Evolutionary conservation across 73 alveolate genomes (phyloP), one percentile per base, ranked within the genome.

Genomic region (Symbiodinium pilosum): DNA sequence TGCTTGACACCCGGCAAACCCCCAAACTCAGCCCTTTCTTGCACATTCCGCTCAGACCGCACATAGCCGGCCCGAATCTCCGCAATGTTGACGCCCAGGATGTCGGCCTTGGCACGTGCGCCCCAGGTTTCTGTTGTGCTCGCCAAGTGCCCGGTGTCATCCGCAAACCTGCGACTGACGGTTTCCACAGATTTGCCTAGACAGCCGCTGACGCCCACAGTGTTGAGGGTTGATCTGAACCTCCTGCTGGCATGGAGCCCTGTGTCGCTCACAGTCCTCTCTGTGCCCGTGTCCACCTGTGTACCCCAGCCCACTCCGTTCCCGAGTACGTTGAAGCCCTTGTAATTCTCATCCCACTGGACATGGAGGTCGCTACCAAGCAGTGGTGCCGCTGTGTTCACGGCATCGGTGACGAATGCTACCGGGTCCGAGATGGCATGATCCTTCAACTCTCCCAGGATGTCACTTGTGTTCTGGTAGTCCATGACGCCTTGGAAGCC

Each of bases 361-460:
- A 84, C 32, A 9, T 43, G 44, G 75, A 84, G 75, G 43, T 84
- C 71, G 51, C 92, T 84, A 38, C 92, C 71, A n/a, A 84, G 92
- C 92, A 84, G 51, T n/a, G 92, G 92, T 14, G 92, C 92, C 20
- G 43, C 92, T 30, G 92, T 84, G 75, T 84, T 84, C 92, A 84
- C 75, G 28, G 73, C 44, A 43, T n/a, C 34, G 69, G 69, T 5
- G 75, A 43, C 92, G 38, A 84, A 84, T 43, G 28, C 92, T 12
- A 21, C 3, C 30, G 92, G 92, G 3, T 39, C 51, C 43, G 34
- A 32, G 73, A 43, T 1, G 9, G 92, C 92, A 28, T 40, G 28
- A 14, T 43, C 40, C 51, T 30, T 26, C 20, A 59, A 43, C 30
- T 4, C 34, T 8, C 14, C 11, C 16, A 84, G 75, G 73, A 54